A percentile compares a stretch with the other conserved stretches of the same genome.
Evolutionary conservation across 2,329 filamentous ascomycete species (phyloP).

Genomic region (Monosporascus sp.): DNA sequence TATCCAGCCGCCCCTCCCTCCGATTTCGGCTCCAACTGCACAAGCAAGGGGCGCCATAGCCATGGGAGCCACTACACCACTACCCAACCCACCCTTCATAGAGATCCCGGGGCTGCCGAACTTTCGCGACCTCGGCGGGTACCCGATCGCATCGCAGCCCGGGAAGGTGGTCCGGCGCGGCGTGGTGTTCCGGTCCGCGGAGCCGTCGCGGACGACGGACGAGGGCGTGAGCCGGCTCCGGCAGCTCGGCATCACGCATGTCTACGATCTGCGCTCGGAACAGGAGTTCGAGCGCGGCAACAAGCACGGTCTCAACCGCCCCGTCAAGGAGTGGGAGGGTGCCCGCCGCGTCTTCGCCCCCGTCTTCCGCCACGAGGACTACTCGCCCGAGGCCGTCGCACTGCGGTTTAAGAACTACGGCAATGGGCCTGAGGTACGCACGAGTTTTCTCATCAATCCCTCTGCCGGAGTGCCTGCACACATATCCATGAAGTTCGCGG

Average conservation of each 20-base stretch:
- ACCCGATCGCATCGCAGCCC: slow-evolving; percentile 34
- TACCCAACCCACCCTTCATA: slow-evolving; percentile 42
- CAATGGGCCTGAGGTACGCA: not conserved
- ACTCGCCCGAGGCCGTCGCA: slow-evolving; percentile 51
- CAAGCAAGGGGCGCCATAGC: not conserved
- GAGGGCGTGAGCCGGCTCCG: slow-evolving; percentile 48
- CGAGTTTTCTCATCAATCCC: not conserved
- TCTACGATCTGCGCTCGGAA: slow-evolving; percentile 27
- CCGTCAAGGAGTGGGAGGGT: slow-evolving; percentile 42
- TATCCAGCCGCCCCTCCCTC: too few relatives aligned
- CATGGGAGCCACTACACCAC: not conserved
- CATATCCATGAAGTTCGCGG: too few relatives aligned
- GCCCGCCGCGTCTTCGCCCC: slow-evolving; percentile 52
- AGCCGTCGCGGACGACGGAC: slow-evolving; percentile 53
- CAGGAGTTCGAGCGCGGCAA: slow-evolving; percentile 53
- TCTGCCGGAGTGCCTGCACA: too few relatives aligned
- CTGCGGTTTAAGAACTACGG: slow-evolving; percentile 52
- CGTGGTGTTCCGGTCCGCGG: slow-evolving; percentile 63
- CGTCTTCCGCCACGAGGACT: slow-evolving; percentile 55
- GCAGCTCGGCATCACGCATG: slow-evolving; percentile 51
- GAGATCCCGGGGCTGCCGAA: slow-evolving; percentile 56
- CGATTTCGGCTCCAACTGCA: too few relatives aligned
- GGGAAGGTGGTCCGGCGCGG: slow-evolving; percentile 42
- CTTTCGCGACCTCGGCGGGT: slow-evolving; percentile 63
- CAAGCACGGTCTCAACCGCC: slow-evolving; percentile 25